Conservation (phyloP, 805 yeast genomes). For the Spathaspora passalidarum region DNA sequence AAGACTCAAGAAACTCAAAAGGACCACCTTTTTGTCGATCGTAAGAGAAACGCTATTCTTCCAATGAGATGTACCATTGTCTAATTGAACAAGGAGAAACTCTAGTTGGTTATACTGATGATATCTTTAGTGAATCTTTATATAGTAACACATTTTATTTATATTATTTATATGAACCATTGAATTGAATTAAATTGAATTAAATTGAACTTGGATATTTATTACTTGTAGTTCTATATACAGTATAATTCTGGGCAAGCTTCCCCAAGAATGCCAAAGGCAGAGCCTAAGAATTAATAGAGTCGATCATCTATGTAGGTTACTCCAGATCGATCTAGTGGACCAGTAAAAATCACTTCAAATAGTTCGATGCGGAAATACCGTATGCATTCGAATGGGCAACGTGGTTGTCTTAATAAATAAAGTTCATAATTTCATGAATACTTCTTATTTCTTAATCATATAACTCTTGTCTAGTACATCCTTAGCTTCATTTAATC, state of each 20-base stretch:
- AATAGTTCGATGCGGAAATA: no score
- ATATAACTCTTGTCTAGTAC: conserved; percentile 38
- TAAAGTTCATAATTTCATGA: no score
- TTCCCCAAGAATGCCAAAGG: no score
- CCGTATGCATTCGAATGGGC: no score
- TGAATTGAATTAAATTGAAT: background rate
- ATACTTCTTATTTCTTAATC: conserved; percentile 13
- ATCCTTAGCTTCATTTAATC: conserved; percentile 43
- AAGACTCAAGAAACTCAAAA: background rate
- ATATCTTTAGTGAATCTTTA: background rate
- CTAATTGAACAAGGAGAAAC: background rate
- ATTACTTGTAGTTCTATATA: background rate
- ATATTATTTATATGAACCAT: background rate
- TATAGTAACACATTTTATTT: background rate
- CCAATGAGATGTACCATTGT: conserved; percentile 1
- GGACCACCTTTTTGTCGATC: background rate
- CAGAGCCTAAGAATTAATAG: no score
- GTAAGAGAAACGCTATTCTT: background rate
- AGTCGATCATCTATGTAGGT: no score
- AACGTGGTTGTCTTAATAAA: no score
- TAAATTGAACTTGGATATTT: background rate
- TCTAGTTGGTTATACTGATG: background rate
- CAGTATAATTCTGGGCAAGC: no score
- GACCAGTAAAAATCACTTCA: no score
- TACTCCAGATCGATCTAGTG: no score